These are phyloP conservation scores for Lunasporangiospora selenospora DNA, from an alignment of 192 early-diverging fungal genomes.

Conservation along the genomic window DNA sequence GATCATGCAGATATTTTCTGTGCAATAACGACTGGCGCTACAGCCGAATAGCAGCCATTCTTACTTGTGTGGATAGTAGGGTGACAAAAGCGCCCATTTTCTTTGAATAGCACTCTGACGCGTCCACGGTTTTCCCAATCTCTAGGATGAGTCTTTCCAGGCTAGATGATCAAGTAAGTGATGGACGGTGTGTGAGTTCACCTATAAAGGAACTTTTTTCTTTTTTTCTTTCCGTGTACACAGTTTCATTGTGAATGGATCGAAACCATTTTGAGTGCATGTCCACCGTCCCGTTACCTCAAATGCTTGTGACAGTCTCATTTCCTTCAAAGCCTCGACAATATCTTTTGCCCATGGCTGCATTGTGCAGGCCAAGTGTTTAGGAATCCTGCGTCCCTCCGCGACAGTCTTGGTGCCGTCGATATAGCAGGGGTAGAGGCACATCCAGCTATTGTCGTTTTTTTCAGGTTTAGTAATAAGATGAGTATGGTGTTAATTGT, in stretches of 20 bases:
- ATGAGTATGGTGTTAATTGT: too few relatives aligned
- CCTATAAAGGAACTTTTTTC: too few relatives aligned
- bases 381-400: conserved; percentile 67
- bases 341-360: conserved; percentile 69
- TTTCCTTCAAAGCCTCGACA: conserved; percentile 64
- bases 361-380: conserved; percentile 55
- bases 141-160: conserved; percentile 69
- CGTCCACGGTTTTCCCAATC: conserved; percentile 77
- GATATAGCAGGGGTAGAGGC: conserved; percentile 77
- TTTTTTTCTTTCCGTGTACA: background rate
- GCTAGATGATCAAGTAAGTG: background rate
- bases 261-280: too few relatives aligned
- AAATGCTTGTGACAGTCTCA: conserved; percentile 66
- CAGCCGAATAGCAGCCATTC: too few relatives aligned
- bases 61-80: conserved; percentile 60
- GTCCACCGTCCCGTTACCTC: too few relatives aligned
- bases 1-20: too few relatives aligned
- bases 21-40: too few relatives aligned
- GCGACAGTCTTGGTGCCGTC: conserved; percentile 63
- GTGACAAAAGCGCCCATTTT: conserved; percentile 50
- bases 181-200: background rate
- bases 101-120: conserved; percentile 68
- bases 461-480: too few relatives aligned
- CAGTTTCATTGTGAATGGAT: too few relatives aligned
- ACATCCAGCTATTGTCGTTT: conserved; percentile 69